These are phyloP conservation scores for Colletotrichum spinosum DNA, from an alignment of 2,329 filamentous ascomycete genomes.

Conservation along the genomic window DNA sequence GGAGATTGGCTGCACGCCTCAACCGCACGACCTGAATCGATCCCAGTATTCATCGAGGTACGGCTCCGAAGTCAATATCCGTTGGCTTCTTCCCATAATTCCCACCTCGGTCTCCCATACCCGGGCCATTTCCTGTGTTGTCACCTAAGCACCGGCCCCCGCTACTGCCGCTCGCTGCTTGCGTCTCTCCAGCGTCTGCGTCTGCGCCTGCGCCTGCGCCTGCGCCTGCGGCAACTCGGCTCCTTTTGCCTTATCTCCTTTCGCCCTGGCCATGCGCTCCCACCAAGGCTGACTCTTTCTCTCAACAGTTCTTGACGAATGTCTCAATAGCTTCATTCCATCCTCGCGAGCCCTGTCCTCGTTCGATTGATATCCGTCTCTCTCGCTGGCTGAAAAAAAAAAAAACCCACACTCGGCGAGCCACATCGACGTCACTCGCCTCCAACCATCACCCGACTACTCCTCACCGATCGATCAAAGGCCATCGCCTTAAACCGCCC, in stretches of 20 bases:
- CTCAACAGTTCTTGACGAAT: slow-evolving; percentile 27
- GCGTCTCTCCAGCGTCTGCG: slow-evolving; percentile 12
- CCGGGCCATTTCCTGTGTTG: neutral
- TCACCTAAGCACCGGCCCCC: neutral
- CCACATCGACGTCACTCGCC: slow-evolving; percentile 34
- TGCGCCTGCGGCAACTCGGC: slow-evolving; percentile 24
- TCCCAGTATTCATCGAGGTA: no score
- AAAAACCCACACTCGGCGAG: slow-evolving; percentile 22
- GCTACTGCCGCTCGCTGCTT: slow-evolving; percentile 26
- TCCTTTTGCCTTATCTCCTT: slow-evolving; percentile 26
- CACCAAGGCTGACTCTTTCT: slow-evolving; percentile 27
- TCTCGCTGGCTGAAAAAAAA: slow-evolving; percentile 10
- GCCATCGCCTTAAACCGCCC: slow-evolving; percentile 49
- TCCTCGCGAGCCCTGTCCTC: slow-evolving; percentile 4
- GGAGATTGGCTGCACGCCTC: no score
- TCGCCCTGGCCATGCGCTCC: slow-evolving; percentile 15
- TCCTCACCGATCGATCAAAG: slow-evolving; percentile 37
- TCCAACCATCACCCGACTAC: slow-evolving; percentile 39
- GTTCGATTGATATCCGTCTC: slow-evolving; percentile 3
- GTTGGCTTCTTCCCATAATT: no score
- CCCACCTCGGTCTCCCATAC: neutral
- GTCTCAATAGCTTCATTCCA: slow-evolving; percentile 23
- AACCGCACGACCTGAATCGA: no score
- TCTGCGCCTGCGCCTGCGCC: no score
- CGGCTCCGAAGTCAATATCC: no score